Evolutionary conservation across 371 early-diverging fungal genomes (phyloP), one percentile per base, ranked within the genome.

Genomic region (Mucor plumbeus): DNA sequence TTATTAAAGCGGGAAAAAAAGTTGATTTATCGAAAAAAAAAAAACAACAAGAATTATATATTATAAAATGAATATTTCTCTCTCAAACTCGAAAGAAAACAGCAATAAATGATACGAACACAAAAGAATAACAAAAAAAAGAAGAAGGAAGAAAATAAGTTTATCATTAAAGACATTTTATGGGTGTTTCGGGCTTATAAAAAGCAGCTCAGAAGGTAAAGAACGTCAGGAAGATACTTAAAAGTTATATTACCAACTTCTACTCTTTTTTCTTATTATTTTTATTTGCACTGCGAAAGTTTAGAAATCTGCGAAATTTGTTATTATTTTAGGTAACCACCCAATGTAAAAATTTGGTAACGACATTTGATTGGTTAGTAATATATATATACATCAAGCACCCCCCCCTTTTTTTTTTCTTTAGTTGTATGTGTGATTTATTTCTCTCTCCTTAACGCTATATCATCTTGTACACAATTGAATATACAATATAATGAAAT

Each of bases 191-290:
- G 70, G 70, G 39, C 57, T 61, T 56, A 56, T 57, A 70, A 69
- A 65, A 34, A 50, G 44, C 35, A 62, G 48, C 56, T 38, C 19
- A 65, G 70, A 70, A 70, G 70, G 36, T 55, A 55, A 65, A 63
- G 71, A 71, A 71, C 60, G 71, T 71, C 71, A 67, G 71, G 71
- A 71, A 71, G 67, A 67, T 69, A 59, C 64, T 55, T 55, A 35
- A 55, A 55, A 55, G 55, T 34, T 55, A 31, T 19, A 44, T 44
- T 44, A 17, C 44, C n/a, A 44, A 15, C 17, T 15, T n/a, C 44
- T 44, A 44, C 44, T 15, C 44, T 44, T 44, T 17, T 17, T 26
- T 26, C 3, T 3, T 26, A 3, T n/a, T n/a, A 50, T 11, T 50
- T 9, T 50, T 50, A 26, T 26, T 21, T 21, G 50, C 50, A 8